Evolutionary conservation across 164 flowering plant genomes (phyloP).

Genomic region (Magnolia sinica): DNA sequence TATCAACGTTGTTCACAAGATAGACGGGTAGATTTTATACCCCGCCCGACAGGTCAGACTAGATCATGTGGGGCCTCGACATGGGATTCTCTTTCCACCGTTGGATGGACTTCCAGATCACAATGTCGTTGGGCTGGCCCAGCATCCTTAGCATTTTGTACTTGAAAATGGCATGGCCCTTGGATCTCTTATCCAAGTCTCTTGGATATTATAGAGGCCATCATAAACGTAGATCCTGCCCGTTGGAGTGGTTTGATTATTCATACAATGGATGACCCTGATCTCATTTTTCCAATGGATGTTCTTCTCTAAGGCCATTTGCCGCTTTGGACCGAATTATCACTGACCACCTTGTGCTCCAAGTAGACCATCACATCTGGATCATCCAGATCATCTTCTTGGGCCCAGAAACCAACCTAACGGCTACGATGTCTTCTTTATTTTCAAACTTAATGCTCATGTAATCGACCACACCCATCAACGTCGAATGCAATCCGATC

Average conservation of each 20-base stretch:
- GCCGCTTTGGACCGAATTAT: constrained; percentile 59
- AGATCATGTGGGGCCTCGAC: constrained; percentile 29
- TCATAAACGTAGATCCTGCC: constrained; percentile 48
- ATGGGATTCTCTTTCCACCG: constrained; percentile 33
- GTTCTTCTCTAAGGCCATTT: constrained; percentile 57
- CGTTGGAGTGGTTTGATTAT: constrained; percentile 25
- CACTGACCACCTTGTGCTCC: constrained; percentile 38
- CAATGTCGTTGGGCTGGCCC: constrained; percentile 43
- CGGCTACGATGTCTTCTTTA: constrained; percentile 46
- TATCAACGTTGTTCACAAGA: constrained; percentile 50
- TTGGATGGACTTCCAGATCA: constrained; percentile 39
- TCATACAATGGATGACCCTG: constrained; percentile 43
- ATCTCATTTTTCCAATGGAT: constrained; percentile 31
- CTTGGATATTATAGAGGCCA: constrained; percentile 47
- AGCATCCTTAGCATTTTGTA: constrained; percentile 33
- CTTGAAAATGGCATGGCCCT: no score
- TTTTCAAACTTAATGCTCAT: constrained; percentile 23
- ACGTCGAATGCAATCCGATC: constrained; percentile 46
- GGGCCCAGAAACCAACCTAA: constrained; percentile 51
- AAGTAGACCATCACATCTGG: constrained; percentile 44
- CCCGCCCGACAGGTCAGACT: constrained; percentile 42
- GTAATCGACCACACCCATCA: constrained; percentile 57
- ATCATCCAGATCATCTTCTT: constrained; percentile 44
- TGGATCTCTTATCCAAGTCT: constrained; percentile 39
- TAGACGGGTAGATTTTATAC: constrained; percentile 43